phyloP scores from a whole-genome alignment of 345 rosid genomes.

The Stellera chamaejasme region DNA sequence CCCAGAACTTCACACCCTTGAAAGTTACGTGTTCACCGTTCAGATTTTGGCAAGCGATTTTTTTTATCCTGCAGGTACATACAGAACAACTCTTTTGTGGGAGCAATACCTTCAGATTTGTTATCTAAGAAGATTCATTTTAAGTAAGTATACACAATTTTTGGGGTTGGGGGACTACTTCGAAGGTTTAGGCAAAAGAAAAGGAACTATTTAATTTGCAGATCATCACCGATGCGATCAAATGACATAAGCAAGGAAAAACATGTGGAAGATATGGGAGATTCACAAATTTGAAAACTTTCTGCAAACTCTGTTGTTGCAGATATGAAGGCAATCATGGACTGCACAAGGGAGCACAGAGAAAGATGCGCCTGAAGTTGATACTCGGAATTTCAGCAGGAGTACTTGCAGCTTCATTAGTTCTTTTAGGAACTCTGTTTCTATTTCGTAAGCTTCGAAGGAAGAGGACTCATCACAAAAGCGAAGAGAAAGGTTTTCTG shows the following conservation, averaged over 20 bases:
- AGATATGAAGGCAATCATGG: conserved; percentile 60
- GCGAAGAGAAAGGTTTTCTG: conserved; percentile 40
- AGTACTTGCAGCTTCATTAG: conserved; percentile 35
- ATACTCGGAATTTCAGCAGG: conserved; percentile 57
- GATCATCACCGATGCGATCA: no score
- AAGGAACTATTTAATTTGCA: no score
- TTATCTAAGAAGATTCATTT: conserved; percentile 47
- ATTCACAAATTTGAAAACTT: no score
- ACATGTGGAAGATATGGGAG: no score
- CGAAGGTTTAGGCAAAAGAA: no score
- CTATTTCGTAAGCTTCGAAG: conserved; percentile 30
- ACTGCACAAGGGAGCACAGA: conserved; percentile 38
- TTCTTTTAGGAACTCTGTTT: conserved; percentile 46
- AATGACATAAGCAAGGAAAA: no score
- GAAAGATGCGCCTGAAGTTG: conserved; percentile 33
- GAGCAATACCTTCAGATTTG: conserved; percentile 55
- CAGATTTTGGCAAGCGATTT: neutral
- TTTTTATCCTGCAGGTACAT: conserved; percentile 49
- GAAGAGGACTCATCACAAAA: conserved; percentile 22
- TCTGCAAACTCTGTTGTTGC: conserved; percentile 11
- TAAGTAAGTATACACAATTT: conserved; percentile 41
- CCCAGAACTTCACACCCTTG: neutral
- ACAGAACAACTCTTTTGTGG: conserved; percentile 73
- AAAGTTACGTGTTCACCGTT: no score
- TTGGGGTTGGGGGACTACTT: no score